phyloP scores from a whole-genome alignment of 1,284 basidiomycete species.

The Tilletia walkeri region DNA sequence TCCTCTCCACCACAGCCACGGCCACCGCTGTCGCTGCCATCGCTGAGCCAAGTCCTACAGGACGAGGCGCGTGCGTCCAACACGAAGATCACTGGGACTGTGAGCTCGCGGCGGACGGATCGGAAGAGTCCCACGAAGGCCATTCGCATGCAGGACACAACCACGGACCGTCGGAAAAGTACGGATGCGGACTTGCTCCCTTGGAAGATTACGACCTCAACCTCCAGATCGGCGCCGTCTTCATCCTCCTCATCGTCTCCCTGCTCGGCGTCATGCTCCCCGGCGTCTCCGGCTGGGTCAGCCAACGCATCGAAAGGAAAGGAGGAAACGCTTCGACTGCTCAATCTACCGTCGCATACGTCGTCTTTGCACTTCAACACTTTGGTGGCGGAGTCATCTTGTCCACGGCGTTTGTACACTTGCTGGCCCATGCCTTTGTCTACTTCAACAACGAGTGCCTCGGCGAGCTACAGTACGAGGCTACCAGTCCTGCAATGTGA shows the following conservation, averaged over 20 bases:
- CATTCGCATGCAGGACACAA: slow-evolving; percentile 26
- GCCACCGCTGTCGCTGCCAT: background rate
- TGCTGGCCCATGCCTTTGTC: slow-evolving; percentile 58
- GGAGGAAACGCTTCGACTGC: background rate
- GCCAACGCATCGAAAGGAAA: background rate
- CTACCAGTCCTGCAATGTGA: slow-evolving; percentile 57
- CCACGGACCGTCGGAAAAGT: slow-evolving; percentile 55
- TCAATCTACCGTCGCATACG: slow-evolving; percentile 5
- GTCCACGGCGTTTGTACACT: slow-evolving; percentile 59
- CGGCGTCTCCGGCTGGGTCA: slow-evolving; percentile 46
- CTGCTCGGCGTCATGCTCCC: slow-evolving; percentile 56
- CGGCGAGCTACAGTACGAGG: slow-evolving; percentile 57
- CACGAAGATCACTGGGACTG: background rate
- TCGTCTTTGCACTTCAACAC: slow-evolving; percentile 33
- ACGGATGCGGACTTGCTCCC: slow-evolving; percentile 52
- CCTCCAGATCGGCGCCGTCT: slow-evolving; percentile 58
- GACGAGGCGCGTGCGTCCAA: background rate
- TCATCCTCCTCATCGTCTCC: slow-evolving; percentile 56
- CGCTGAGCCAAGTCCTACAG: background rate
- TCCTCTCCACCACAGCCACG: background rate
- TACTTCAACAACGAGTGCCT: slow-evolving; percentile 56
- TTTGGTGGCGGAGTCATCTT: slow-evolving; percentile 58
- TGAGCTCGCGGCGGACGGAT: background rate
- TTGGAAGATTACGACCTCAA: slow-evolving; percentile 55
- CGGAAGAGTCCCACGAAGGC: slow-evolving; percentile 20